These are phyloP conservation scores for Talaromyces piceae DNA, from an alignment of 2,329 filamentous ascomycete species.

Conservation along the genomic window DNA sequence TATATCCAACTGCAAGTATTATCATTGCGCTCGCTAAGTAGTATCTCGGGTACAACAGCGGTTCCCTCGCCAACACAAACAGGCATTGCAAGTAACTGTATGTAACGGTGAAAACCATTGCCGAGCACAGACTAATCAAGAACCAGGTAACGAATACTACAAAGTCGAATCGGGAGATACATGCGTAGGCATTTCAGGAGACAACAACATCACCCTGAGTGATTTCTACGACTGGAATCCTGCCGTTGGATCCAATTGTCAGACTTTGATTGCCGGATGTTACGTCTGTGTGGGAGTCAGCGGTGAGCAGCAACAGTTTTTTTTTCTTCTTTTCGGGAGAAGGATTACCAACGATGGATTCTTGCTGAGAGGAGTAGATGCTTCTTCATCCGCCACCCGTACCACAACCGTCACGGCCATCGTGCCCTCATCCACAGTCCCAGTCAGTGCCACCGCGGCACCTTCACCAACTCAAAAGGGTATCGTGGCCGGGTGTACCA, in stretches of 20 bases:
- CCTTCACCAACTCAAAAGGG: constrained; percentile 9
- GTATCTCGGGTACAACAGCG: constrained; percentile 6
- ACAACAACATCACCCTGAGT: constrained; percentile 14
- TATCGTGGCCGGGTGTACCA: constrained; percentile 17
- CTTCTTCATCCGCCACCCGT: background rate
- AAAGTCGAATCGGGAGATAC: constrained; percentile 12
- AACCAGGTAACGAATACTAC: constrained; percentile 13
- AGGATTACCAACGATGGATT: background rate
- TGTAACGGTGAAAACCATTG: background rate
- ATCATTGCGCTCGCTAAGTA: background rate
- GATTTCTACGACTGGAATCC: constrained; percentile 24
- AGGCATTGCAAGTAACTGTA: constrained; percentile 12
- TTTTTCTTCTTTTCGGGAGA: background rate
- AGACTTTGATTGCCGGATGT: constrained; percentile 17
- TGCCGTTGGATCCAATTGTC: constrained; percentile 19
- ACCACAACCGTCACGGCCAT: background rate
- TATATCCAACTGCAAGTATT: background rate
- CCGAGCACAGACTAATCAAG: background rate
- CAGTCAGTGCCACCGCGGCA: background rate
- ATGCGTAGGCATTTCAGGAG: constrained; percentile 12
- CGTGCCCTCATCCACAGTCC: no score
- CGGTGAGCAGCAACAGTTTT: constrained; percentile 1
- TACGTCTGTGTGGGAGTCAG: constrained; percentile 18
- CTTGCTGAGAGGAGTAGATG: background rate
- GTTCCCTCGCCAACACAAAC: constrained; percentile 13